Conservation (phyloP, 306 rosid genomes). For the Vicia villosa region DNA sequence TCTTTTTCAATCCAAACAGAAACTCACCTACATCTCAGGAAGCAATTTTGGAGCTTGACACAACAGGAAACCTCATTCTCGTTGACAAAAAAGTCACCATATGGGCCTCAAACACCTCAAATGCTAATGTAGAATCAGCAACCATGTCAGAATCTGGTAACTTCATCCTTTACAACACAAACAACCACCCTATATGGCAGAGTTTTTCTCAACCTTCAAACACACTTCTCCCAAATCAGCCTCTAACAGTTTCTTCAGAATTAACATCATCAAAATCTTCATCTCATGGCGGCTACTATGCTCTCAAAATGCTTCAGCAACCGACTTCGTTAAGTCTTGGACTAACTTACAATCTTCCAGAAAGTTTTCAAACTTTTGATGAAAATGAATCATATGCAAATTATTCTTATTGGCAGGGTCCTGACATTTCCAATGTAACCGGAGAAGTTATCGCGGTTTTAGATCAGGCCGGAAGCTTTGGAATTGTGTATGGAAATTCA, state of each 20-base stretch:
- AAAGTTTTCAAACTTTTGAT: slow-evolving; percentile 48
- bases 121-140: slow-evolving; percentile 54
- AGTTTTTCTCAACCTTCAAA: slow-evolving; percentile 91
- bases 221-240: slow-evolving; percentile 90
- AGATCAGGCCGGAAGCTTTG: slow-evolving; percentile 84
- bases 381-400: slow-evolving; percentile 54
- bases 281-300: slow-evolving; percentile 74
- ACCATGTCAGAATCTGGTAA: slow-evolving; percentile 79
- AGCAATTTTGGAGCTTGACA: slow-evolving; percentile 77
- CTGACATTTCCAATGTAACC: slow-evolving; percentile 83
- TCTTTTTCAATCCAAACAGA: slow-evolving; percentile 68
- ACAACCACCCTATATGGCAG: slow-evolving; percentile 69
- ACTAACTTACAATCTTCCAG: slow-evolving; percentile 72
- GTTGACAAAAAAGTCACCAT: slow-evolving; percentile 51
- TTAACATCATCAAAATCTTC: slow-evolving; percentile 69
- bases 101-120: slow-evolving; percentile 84
- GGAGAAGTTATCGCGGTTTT: slow-evolving; percentile 83
- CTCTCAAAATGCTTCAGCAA: slow-evolving; percentile 93
- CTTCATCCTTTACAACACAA: slow-evolving; percentile 58
- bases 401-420: slow-evolving; percentile 86
- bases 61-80: slow-evolving; percentile 81
- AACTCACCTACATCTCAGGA: slow-evolving; percentile 64
- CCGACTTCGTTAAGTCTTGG: slow-evolving; percentile 79
- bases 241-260: slow-evolving; percentile 72
- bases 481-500: slow-evolving; percentile 84